Conservation (phyloP, 2,329 filamentous ascomycete genomes). For the Hypoxylon sp. region DNA sequence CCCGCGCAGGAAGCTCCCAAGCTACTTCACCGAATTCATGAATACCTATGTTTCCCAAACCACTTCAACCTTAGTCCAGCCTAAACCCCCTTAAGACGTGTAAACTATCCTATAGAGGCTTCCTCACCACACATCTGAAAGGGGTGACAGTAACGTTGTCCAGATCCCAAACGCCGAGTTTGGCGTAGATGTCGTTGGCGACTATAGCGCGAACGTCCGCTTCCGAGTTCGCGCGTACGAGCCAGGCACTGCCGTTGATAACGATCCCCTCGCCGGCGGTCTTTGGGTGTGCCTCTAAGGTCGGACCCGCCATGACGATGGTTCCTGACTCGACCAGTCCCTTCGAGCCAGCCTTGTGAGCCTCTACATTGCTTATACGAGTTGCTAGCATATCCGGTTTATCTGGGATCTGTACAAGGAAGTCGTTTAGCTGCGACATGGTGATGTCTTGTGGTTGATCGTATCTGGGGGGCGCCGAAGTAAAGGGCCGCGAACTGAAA, state of each 20-base stretch:
- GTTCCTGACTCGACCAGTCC: constrained; percentile 34
- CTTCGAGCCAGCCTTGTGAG: constrained; percentile 40
- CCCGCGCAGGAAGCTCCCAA: too few relatives aligned
- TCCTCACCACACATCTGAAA: constrained; percentile 41
- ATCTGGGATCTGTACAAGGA: constrained; percentile 42
- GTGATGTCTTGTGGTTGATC: not conserved
- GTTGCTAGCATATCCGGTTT: constrained; percentile 28
- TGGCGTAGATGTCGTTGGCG: constrained; percentile 37
- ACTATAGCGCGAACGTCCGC: constrained; percentile 37
- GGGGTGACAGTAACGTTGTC: constrained; percentile 40
- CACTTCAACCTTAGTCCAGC: not conserved
- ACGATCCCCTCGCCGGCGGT: constrained; percentile 21
- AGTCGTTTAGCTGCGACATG: constrained; percentile 42
- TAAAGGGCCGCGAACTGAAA: not conserved
- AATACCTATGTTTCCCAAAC: not conserved
- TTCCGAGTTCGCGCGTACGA: constrained; percentile 37
- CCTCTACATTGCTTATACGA: constrained; percentile 34
- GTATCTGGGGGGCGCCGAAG: not conserved
- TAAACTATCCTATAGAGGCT: constrained; percentile 36
- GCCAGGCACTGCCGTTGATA: constrained; percentile 41
- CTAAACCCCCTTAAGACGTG: too few relatives aligned
- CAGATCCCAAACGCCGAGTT: constrained; percentile 42
- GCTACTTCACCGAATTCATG: not conserved
- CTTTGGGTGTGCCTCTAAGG: constrained; percentile 34
- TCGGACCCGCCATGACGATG: constrained; percentile 42